Evolutionary conservation across 2,329 filamentous ascomycete species (phyloP), one percentile per base, ranked within the genome.

Genomic region (Phymatotrichopsis omnivora): DNA sequence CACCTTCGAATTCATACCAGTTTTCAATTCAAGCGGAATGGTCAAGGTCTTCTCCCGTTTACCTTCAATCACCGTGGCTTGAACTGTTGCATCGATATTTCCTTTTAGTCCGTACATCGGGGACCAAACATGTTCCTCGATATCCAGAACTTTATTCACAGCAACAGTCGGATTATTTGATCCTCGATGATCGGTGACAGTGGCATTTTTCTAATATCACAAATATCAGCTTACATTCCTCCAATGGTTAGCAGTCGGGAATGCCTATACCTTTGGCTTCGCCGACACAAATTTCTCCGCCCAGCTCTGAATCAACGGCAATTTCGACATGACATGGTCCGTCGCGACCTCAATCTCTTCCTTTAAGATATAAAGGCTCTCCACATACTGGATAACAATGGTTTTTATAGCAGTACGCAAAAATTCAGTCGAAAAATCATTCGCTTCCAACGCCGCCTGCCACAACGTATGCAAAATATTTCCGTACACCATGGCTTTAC

Each of bases 101-200:
- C 91, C 91, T 63, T 98, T 98, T 12, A 98, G 70, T 0, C 91
- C 91, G 61, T 93, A 98, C 76, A 86, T 89, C 0, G 91, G 91
- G 5, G 89, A 96, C 91, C 91, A 98, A 22, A 98, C 79, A 60
- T 96, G 91, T 63, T 98, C 91, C 62, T 98, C 91, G 7, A 98
- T 84, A 60, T 96, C 91, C 11, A 98, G 78, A 22, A 98, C 70
- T 61, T 96, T 98, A 59, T 80, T 93, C 56, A 98, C 79, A 56
- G 83, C 86, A 73, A 96, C 80, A 46, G 73, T 80, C 8, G 81
- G 76, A 55, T 79, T 81, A 42, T 81, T 76, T 30, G 81, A 82
- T 59, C 86, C 81, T 35, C 83, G 75, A 22, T 58, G 56, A 54
- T 87, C 85, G 55, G 85, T 80, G 19, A 93, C 80, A 30, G 85